Conservation (phyloP, 768 basidiomycete species). For the Lactarius vividus region DNA sequence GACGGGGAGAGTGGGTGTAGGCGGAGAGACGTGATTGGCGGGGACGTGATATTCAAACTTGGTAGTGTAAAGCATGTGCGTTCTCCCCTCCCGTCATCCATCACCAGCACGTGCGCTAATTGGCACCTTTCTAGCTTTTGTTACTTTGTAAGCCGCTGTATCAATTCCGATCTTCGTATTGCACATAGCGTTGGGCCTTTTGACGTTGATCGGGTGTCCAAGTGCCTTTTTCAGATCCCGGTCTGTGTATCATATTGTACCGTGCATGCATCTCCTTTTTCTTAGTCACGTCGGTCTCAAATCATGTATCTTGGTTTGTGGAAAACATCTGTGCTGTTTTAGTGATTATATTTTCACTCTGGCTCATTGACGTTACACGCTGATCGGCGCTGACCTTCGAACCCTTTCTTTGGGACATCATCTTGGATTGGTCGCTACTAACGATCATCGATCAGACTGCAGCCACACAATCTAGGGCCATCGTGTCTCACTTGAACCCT, state of each 20-base stretch:
- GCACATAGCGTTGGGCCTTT: conserved; percentile 19
- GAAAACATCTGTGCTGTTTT: conserved; percentile 2
- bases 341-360: background rate
- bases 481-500: background rate
- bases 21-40: conserved; percentile 17
- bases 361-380: background rate
- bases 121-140: conserved; percentile 9
- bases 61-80: conserved; percentile 23
- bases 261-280: background rate
- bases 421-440: background rate
- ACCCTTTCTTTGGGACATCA: background rate
- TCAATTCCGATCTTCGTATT: conserved; percentile 21
- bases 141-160: conserved; percentile 25
- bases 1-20: conserved; percentile 4
- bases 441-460: background rate
- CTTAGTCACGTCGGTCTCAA: background rate
- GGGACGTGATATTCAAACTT: conserved; percentile 5
- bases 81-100: background rate
- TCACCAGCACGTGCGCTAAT: background rate
- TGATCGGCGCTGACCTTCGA: background rate
- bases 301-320: conserved; percentile 15
- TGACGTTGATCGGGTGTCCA: background rate
- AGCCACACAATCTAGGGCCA: background rate
- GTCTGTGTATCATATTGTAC: conserved; percentile 17
- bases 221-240: background rate